These are phyloP conservation scores for Fraxinus angustifolia DNA, from an alignment of 305 asterid species.

Conservation along the genomic window DNA sequence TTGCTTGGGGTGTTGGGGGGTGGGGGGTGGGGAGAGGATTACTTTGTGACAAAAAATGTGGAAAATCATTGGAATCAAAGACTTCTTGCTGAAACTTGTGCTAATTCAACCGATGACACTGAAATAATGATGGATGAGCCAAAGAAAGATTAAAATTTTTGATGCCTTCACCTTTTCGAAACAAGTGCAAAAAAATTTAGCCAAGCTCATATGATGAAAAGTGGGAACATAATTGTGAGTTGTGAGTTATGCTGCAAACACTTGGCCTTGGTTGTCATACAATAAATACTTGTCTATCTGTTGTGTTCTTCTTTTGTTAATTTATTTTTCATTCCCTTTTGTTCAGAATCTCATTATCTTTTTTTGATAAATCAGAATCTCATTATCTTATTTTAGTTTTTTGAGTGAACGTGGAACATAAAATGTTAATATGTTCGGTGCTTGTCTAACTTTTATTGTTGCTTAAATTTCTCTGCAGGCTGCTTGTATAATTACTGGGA, in stretches of 20 bases:
- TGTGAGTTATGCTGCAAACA: not conserved
- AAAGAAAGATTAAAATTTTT: not conserved
- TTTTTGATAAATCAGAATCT: not conserved
- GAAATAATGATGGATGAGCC: not conserved
- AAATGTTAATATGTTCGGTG: constrained; percentile 13
- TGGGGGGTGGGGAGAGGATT: not conserved
- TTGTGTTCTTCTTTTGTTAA: not conserved
- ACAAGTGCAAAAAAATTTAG: not conserved
- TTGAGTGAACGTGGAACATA: constrained; percentile 8
- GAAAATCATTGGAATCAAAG: not conserved
- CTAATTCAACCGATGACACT: not conserved
- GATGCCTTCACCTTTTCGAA: not conserved
- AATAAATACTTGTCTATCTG: not conserved
- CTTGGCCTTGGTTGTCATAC: constrained; percentile 10
- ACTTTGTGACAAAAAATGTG: not conserved
- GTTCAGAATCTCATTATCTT: not conserved
- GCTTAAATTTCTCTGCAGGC: constrained; percentile 57
- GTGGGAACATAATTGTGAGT: constrained; percentile 4
- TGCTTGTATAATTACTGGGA: constrained; percentile 78
- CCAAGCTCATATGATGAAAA: constrained; percentile 9
- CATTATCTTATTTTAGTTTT: not conserved
- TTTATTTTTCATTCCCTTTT: not conserved
- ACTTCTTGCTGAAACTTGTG: not conserved
- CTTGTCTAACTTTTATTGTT: constrained; percentile 15
- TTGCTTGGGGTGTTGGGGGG: not conserved